phyloP scores from a whole-genome alignment of 768 basidiomycete species.

The Galerina marginata region DNA sequence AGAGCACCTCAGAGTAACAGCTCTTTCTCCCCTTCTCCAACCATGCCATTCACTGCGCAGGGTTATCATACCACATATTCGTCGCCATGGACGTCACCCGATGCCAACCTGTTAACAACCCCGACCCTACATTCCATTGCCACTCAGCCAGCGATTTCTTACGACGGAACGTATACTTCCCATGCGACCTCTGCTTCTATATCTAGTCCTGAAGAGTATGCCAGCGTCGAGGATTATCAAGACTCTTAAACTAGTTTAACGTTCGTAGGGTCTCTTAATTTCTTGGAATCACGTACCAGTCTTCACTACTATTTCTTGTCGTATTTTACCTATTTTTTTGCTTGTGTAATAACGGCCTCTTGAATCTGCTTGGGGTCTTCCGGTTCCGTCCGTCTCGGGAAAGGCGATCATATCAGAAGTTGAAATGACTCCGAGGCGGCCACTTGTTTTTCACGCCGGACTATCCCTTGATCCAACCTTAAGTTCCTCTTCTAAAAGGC shows the following conservation, averaged over 20 bases:
- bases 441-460: background rate
- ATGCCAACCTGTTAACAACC: conserved; percentile 35
- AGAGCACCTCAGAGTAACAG: conserved; percentile 28
- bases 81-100: conserved; percentile 44
- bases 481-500: conserved; percentile 10
- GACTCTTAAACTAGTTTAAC: conserved; percentile 37
- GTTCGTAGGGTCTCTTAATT: conserved; percentile 4
- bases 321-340: background rate
- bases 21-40: conserved; percentile 42
- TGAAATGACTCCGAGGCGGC: conserved; percentile 4
- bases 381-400: conserved; percentile 30
- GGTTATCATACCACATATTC: conserved; percentile 46
- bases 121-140: conserved; percentile 42
- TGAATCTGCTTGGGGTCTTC: background rate
- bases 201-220: conserved; percentile 50
- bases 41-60: conserved; percentile 41
- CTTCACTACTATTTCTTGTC: conserved; percentile 1
- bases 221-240: conserved; percentile 47
- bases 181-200: conserved; percentile 36
- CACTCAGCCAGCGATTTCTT: conserved; percentile 31
- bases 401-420: conserved; percentile 22
- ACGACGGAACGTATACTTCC: conserved; percentile 37
- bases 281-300: conserved; percentile 25
- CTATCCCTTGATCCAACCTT: conserved; percentile 5
- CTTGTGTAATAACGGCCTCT: background rate